These are phyloP conservation scores for Cyphellophora europaea DNA, from an alignment of 2,329 filamentous ascomycete species.

Conservation along the genomic window DNA sequence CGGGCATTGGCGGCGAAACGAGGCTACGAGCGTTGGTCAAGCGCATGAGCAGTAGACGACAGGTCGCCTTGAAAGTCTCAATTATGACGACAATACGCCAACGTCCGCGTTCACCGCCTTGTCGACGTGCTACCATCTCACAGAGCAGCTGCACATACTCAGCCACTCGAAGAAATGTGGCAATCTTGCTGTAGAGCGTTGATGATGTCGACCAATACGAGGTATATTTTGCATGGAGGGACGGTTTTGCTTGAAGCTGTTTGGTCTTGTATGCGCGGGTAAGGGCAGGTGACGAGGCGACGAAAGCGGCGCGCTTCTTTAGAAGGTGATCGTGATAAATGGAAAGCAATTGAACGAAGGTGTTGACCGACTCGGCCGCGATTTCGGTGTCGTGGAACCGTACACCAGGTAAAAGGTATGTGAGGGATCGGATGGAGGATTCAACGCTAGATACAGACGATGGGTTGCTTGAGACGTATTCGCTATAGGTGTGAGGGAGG, in stretches of 20 bases:
- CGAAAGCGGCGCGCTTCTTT: slow-evolving; percentile 29
- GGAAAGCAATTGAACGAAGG: slow-evolving; percentile 16
- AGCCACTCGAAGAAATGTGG: slow-evolving; percentile 75
- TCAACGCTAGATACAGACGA: slow-evolving; percentile 93
- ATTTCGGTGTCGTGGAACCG: slow-evolving; percentile 66
- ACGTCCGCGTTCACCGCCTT: slow-evolving; percentile 65
- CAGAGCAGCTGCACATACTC: slow-evolving; percentile 94
- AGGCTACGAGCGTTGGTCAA: slow-evolving; percentile 76
- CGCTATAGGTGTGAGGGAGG: slow-evolving; percentile 48
- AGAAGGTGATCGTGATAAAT: slow-evolving; percentile 16
- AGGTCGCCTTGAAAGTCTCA: slow-evolving; percentile 78
- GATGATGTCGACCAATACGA: slow-evolving; percentile 54
- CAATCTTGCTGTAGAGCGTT: slow-evolving; percentile 68
- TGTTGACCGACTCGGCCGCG: slow-evolving; percentile 66
- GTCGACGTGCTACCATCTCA: slow-evolving; percentile 90
- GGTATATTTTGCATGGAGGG: slow-evolving; percentile 55
- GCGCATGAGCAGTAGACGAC: slow-evolving; percentile 67
- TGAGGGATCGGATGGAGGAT: slow-evolving; percentile 80
- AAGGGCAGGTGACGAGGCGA: slow-evolving; percentile 59
- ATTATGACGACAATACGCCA: slow-evolving; percentile 84
- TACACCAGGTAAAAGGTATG: slow-evolving; percentile 84
- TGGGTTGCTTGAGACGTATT: slow-evolving; percentile 92
- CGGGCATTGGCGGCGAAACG: slow-evolving; percentile 73
- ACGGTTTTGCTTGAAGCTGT: slow-evolving; percentile 31
- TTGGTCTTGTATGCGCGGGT: slow-evolving; percentile 7